These are phyloP conservation scores for Selaginella tamariscina DNA, from an alignment of 75 land plant genomes.

Conservation along the genomic window DNA sequence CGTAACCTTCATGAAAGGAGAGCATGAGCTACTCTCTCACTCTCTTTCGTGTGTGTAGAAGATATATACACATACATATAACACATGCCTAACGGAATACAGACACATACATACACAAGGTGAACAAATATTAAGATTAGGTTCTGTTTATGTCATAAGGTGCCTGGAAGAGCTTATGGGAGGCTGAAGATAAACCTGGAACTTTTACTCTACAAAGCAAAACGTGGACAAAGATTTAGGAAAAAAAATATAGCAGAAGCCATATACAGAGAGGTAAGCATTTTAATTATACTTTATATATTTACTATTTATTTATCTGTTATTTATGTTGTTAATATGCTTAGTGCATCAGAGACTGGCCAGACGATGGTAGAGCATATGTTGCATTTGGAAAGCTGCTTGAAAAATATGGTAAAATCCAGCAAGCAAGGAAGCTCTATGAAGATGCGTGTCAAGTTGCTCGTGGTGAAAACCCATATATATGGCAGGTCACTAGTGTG, in stretches of 20 bases:
- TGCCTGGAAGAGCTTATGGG: conserved; percentile 16
- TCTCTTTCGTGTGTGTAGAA: too few relatives aligned
- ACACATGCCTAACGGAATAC: too few relatives aligned
- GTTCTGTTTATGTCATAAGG: too few relatives aligned
- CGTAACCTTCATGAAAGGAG: too few relatives aligned
- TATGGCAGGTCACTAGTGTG: conserved; percentile 79
- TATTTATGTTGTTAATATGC: neutral
- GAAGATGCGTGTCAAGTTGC: conserved; percentile 88
- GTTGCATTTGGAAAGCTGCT: conserved; percentile 63
- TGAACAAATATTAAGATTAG: too few relatives aligned
- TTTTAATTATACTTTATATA: too few relatives aligned
- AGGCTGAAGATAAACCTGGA: conserved; percentile 26
- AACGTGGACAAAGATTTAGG: conserved; percentile 13
- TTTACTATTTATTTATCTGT: neutral
- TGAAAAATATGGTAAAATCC: conserved; percentile 40
- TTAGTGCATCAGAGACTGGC: conserved; percentile 83
- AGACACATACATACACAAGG: too few relatives aligned
- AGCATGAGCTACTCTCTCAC: too few relatives aligned
- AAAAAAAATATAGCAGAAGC: conserved; percentile 13
- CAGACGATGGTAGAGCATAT: conserved; percentile 85
- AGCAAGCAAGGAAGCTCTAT: conserved; percentile 64
- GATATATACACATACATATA: too few relatives aligned
- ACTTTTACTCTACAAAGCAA: conserved; percentile 22
- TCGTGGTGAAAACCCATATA: conserved; percentile 87
- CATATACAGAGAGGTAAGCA: conserved; percentile 20